Evolutionary conservation across 2,329 filamentous ascomycete species (phyloP).

Genomic region (Neofusicoccum parvum): DNA sequence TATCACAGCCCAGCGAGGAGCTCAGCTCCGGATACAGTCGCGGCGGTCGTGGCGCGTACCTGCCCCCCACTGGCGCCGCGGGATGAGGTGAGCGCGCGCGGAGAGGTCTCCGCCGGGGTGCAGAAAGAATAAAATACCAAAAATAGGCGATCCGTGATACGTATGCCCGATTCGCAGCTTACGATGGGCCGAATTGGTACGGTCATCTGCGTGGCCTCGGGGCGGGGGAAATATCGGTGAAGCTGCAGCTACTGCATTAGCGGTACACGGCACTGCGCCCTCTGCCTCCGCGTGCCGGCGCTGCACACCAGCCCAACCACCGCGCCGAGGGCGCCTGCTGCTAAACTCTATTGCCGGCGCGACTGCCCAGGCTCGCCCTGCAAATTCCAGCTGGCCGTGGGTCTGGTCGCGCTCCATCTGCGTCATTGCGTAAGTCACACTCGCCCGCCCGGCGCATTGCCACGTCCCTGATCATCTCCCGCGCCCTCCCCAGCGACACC

Average conservation of each 20-base stretch:
- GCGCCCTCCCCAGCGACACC: neutral
- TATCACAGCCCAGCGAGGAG: too few relatives aligned
- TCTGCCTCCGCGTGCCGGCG: neutral
- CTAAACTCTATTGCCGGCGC: constrained; percentile 7
- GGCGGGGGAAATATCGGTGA: constrained; percentile 15
- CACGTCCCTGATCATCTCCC: constrained; percentile 1
- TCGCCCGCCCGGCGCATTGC: neutral
- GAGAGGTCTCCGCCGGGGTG: neutral
- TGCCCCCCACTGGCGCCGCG: too few relatives aligned
- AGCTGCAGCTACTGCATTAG: constrained; percentile 6
- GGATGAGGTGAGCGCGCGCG: neutral
- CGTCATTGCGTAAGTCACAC: constrained; percentile 13
- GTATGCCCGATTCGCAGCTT: neutral
- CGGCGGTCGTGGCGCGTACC: too few relatives aligned
- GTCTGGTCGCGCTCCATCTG: neutral
- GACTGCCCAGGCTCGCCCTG: neutral
- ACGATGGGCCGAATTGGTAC: neutral
- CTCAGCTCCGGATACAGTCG: too few relatives aligned
- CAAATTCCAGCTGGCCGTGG: neutral
- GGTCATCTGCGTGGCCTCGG: neutral
- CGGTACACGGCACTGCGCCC: constrained; percentile 7
- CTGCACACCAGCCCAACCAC: constrained; percentile 10
- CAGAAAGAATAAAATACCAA: neutral
- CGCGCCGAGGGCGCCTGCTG: neutral
- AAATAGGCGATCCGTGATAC: neutral